These are phyloP conservation scores for Cornus florida DNA, from an alignment of 148 eudicot genomes.

Conservation along the genomic window DNA sequence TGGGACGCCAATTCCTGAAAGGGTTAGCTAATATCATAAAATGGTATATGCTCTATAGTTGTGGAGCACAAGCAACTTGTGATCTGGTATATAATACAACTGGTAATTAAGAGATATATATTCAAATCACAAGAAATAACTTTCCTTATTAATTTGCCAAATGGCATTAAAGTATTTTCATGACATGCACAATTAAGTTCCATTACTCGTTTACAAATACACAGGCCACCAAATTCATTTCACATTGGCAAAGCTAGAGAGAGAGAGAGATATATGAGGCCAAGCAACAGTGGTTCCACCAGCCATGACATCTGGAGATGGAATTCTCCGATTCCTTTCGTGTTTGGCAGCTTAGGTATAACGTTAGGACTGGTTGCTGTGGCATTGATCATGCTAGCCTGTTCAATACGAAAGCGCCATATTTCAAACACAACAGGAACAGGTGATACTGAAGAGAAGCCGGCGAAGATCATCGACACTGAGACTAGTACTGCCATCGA, in stretches of 20 bases:
- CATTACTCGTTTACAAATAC: no score
- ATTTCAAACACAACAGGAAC: background rate
- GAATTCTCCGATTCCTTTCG: slow-evolving; percentile 36
- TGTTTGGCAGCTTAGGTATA: slow-evolving; percentile 32
- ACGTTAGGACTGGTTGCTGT: slow-evolving; percentile 24
- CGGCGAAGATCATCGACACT: background rate
- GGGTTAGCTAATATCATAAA: no score
- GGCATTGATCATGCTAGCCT: slow-evolving; percentile 45
- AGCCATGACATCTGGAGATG: no score
- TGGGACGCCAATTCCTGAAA: background rate
- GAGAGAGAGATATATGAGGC: slow-evolving; percentile 13
- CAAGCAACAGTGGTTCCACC: no score
- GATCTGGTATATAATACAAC: no score
- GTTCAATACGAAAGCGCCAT: slow-evolving; percentile 8
- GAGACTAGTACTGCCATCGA: background rate
- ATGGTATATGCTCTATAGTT: background rate
- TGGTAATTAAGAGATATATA: no score
- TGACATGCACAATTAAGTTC: no score
- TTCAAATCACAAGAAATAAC: no score
- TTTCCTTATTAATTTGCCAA: no score
- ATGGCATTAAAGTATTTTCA: no score
- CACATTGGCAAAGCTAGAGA: background rate
- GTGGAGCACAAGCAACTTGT: background rate
- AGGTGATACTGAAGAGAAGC: slow-evolving; percentile 4
- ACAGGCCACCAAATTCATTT: background rate